phyloP scores from a whole-genome alignment of 352 stramenopile genomes.

The Globisporangium carolinianum region DNA sequence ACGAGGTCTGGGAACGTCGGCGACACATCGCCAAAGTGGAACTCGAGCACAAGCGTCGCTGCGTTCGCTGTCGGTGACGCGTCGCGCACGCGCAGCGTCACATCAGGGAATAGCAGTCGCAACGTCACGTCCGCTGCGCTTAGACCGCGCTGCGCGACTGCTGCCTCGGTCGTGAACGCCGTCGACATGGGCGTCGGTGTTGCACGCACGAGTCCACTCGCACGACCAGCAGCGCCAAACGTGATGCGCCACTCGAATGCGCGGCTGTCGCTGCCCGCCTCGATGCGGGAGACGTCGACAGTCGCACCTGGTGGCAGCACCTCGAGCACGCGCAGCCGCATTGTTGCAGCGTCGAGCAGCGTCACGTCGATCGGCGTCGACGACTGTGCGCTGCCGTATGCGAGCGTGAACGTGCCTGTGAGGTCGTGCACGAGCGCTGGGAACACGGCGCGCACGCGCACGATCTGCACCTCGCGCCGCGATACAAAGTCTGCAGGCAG shows the following conservation, averaged over 20 bases:
- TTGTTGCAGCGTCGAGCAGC: conserved; percentile 4
- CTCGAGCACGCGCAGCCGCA: conserved; percentile 11
- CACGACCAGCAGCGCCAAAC: conserved; percentile 7
- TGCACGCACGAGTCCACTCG: neutral
- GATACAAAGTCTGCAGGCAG: neutral
- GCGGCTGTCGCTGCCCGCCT: neutral
- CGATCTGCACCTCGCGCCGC: conserved; percentile 5
- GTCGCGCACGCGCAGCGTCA: conserved; percentile 7
- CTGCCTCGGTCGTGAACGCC: conserved; percentile 2
- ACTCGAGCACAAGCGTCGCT: conserved; percentile 2
- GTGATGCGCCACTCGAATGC: conserved; percentile 17
- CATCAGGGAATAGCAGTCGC: neutral
- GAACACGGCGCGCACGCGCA: conserved; percentile 8
- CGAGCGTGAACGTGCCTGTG: conserved; percentile 3
- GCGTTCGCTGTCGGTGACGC: neutral
- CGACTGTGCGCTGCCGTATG: neutral
- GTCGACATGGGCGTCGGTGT: neutral
- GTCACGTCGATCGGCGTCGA: neutral
- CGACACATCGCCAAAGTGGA: conserved; percentile 1
- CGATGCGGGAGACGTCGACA: conserved; percentile 11
- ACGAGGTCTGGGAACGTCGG: conserved; percentile 5
- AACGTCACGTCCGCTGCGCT: conserved; percentile 6
- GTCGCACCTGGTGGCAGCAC: conserved; percentile 4
- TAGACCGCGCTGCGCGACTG: conserved; percentile 1
- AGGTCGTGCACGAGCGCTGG: conserved; percentile 5